A percentile compares a stretch with the other conserved stretches of the same genome.
Conservation (phyloP, 2,329 filamentous ascomycete species). For the Lecanicillium sp. region DNA sequence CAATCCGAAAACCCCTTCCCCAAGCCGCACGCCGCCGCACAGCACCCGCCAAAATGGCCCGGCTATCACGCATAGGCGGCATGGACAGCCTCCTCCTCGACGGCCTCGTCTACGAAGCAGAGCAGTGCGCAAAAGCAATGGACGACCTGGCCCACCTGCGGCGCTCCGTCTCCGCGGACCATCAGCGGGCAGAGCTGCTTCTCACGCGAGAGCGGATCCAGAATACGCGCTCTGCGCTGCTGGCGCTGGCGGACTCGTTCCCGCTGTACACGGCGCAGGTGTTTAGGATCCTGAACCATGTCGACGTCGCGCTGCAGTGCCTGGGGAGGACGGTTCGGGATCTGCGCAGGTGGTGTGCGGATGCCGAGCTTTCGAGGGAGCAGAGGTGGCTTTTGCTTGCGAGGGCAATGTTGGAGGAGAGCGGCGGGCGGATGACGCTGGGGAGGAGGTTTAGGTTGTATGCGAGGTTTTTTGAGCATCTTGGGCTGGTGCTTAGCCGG, state of each 20-base stretch:
- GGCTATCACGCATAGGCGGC: not conserved
- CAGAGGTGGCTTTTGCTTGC: slow-evolving; percentile 1
- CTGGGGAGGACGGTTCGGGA: slow-evolving; percentile 2
- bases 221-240: slow-evolving; percentile 1
- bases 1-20: not conserved
- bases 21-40: not conserved
- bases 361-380: not conserved
- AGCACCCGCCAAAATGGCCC: not conserved
- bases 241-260: slow-evolving; percentile 6
- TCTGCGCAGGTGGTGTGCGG: not conserved
- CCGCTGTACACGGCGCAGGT: slow-evolving; percentile 1
- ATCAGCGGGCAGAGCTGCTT: not conserved
- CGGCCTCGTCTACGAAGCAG: slow-evolving; percentile 3
- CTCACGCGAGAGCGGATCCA: not conserved
- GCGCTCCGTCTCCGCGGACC: not conserved
- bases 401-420: not conserved
- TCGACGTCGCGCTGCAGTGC: slow-evolving; percentile 4
- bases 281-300: slow-evolving; percentile 1
- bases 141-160: not conserved
- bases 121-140: slow-evolving; percentile 2
- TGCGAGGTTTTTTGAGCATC: slow-evolving; percentile 1
- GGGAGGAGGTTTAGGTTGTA: not conserved
- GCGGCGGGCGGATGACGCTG: not conserved
- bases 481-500: not conserved
- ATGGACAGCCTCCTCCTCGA: slow-evolving; percentile 4